Base-by-base conservation (phyloP, 2,329 filamentous ascomycete genomes). In the Aspergillus sp. region DNA sequence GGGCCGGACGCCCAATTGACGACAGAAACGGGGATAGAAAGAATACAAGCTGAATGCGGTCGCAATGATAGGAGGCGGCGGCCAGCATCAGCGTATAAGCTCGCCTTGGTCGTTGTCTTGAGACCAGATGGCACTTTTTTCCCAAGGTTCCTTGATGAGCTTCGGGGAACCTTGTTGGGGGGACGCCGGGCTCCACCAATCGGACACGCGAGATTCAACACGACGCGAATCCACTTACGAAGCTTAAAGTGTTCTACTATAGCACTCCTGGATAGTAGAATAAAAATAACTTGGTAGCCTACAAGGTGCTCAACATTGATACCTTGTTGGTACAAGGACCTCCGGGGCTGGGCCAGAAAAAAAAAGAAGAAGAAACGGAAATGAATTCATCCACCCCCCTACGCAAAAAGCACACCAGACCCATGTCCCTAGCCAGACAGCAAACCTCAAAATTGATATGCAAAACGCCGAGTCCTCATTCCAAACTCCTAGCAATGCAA, bases 141-240 rank as follows among this genome's bases (percentile, higher is more conserved):
- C 27, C 27, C 27, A 52, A 37, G 44, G 44, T 52, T 56, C 56
- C 54, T 27, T 13, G 58, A 56, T 44, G 40, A 46, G 20, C 37
- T 39, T 62, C 57, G 61, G 61, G 61, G 61, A 64, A 64, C 60
- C 60, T 62, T 30, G 24, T 9, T 27, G 27, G 60, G 62, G 61
- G 61, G 57, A 56, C 54, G 34, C 37, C 41, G 50, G 20, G 30
- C 34, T 47, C 55, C 44, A 37, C 64, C 63, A 66, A 66, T 66
- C 52, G 55, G 59, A 34, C 51, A 13, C 50, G 19, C 39, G 39
- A 44, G 39, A 56, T 48, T 42, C 46, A 44, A 34, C 62, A 66
- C 59, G 57, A 51, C 45, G 47, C 51, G 15, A 39, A 55, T 54
- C 44, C 51, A 54, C 51, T 37, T 40, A 46, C 33, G 42, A 46